Evolutionary conservation across 352 stramenopile genomes (phyloP), one percentile per base, ranked within the genome.

Genomic region (Phytophthora lateralis): DNA sequence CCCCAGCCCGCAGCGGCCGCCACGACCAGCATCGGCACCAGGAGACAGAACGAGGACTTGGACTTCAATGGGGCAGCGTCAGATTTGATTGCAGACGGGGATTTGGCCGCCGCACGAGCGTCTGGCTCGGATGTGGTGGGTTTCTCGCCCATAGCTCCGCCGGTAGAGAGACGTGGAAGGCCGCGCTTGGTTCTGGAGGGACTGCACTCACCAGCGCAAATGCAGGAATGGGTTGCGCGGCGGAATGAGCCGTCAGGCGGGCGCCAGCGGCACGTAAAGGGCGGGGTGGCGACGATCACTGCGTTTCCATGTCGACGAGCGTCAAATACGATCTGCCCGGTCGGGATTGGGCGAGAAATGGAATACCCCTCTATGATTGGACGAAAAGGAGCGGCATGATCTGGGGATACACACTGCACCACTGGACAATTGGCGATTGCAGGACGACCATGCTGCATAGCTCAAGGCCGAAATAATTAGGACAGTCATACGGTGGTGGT

Each of bases 221-320:
- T 70, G 62, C 14, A 66, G 48, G 48, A 70, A 70, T 70, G 62
- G 38, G 3, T 17, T 20, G 43, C 3, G n/a, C 34, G 9, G 32
- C 21, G 20, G 41, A 56, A 53, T 10, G 34, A 38, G 61, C 24
- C 34, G 55, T 37, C 20, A 20, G 48, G 17, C 12, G 26, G 20
- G 27, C 45, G 30, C 9, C 43, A 17, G 9, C 29, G 24, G 38
- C 61, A 52, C 14, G 61, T 69, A 69, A 57, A 70, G 55, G 55
- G 55, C 41, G 32, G 43, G 47, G 21, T 44, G n/a, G 44, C 55
- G 61, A 43, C 48, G 32, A 49, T 38, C 62, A 70, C 38, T 47
- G 62, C 62, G 62, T 70, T 38, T 70, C 62, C 55, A 66, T 70
- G 62, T 60, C 27, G 60, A 63, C 46, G 46, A 63, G 48, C 59